Conservation (phyloP, 2,329 filamentous ascomycete genomes). For the Tricladium varicosporioides region DNA sequence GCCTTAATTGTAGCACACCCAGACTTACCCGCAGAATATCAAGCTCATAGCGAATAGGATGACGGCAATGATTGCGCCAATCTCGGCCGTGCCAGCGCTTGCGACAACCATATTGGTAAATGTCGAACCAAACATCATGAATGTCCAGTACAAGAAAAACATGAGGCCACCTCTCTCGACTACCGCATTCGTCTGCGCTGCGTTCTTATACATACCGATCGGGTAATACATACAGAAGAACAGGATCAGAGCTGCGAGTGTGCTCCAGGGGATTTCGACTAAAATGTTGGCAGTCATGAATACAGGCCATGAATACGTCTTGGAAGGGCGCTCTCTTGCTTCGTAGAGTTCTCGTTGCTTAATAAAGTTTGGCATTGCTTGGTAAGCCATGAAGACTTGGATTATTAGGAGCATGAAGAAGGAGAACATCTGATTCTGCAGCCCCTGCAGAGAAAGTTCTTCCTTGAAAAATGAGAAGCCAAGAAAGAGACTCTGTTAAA, state of each 20-base stretch:
- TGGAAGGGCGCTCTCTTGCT: slow-evolving; percentile 69
- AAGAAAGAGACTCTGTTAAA: slow-evolving; percentile 52
- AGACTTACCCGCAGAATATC: slow-evolving; percentile 55
- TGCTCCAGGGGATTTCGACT: slow-evolving; percentile 80
- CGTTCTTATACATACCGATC: slow-evolving; percentile 71
- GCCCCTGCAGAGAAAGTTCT: slow-evolving; percentile 53
- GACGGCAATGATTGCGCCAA: slow-evolving; percentile 72
- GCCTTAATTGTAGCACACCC: neutral
- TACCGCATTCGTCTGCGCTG: slow-evolving; percentile 55
- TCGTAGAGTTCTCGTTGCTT: slow-evolving; percentile 51
- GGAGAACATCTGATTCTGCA: slow-evolving; percentile 70
- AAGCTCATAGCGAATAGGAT: slow-evolving; percentile 69
- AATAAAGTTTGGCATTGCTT: slow-evolving; percentile 70
- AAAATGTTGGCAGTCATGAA: slow-evolving; percentile 68
- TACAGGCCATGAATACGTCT: slow-evolving; percentile 71
- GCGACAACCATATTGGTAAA: slow-evolving; percentile 77
- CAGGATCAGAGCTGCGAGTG: slow-evolving; percentile 69
- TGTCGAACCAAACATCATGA: slow-evolving; percentile 76
- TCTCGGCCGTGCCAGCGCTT: slow-evolving; percentile 73
- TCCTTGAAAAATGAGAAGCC: slow-evolving; percentile 67
- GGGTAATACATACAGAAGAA: slow-evolving; percentile 83
- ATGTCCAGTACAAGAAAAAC: slow-evolving; percentile 71
- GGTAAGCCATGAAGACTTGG: slow-evolving; percentile 69
- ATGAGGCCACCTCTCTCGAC: slow-evolving; percentile 70
- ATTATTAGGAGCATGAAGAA: slow-evolving; percentile 66